These are phyloP conservation scores for Apiosordaria backusii DNA, from an alignment of 495 filamentous ascomycete species.

Conservation along the genomic window DNA sequence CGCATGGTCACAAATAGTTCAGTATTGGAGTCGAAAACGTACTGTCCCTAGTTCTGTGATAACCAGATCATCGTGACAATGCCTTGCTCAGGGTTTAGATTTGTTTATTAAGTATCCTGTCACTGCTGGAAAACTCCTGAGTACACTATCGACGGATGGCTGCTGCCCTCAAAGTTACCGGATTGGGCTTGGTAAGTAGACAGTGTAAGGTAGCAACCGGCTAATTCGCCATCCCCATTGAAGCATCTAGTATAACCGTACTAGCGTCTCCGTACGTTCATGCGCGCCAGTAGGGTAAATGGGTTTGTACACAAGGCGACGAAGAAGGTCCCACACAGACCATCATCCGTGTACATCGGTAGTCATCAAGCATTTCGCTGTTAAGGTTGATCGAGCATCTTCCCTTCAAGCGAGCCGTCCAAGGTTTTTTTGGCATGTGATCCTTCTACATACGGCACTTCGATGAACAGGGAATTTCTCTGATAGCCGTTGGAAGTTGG, in stretches of 20 bases:
- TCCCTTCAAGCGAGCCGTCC: background rate
- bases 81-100: background rate
- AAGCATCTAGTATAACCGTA: background rate
- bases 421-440: no score
- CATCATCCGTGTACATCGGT: no score
- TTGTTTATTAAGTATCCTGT: background rate
- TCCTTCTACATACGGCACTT: no score
- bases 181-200: background rate
- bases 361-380: background rate
- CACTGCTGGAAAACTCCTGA: background rate
- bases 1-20: slow-evolving; percentile 15
- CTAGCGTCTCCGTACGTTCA: background rate
- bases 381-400: background rate
- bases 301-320: background rate
- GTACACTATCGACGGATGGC: background rate
- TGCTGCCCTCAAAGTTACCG: background rate
- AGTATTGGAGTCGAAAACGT: background rate
- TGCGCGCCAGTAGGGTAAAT: slow-evolving; percentile 6
- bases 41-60: background rate
- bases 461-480: no score
- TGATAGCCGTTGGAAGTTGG: no score
- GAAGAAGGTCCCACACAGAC: background rate
- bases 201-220: background rate
- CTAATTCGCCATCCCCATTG: background rate
- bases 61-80: background rate